These are phyloP conservation scores for Sutorius australiensis DNA, from an alignment of 768 basidiomycete species.

Conservation along the genomic window DNA sequence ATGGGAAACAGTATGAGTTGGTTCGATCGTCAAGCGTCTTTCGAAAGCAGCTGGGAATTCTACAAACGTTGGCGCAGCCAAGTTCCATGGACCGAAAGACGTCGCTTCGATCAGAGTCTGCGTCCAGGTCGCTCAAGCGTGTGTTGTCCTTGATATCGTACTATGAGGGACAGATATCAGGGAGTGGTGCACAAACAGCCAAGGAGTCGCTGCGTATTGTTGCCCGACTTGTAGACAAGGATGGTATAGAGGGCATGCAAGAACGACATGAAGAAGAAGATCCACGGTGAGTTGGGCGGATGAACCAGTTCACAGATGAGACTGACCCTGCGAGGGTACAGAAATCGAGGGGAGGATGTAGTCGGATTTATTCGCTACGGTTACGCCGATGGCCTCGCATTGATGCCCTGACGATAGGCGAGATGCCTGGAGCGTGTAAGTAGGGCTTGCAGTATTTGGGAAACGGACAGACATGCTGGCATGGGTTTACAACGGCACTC, in stretches of 20 bases:
- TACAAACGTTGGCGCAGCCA: constrained; percentile 37
- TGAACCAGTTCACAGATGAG: constrained; percentile 1
- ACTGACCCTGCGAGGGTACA: constrained; percentile 26
- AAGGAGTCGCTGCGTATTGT: constrained; percentile 54
- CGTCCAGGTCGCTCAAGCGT: constrained; percentile 38
- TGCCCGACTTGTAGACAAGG: constrained; percentile 56
- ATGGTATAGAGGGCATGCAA: constrained; percentile 48
- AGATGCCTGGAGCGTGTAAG: constrained; percentile 12
- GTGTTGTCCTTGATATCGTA: constrained; percentile 45
- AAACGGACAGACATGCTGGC: constrained; percentile 5
- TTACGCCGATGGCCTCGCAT: constrained; percentile 49
- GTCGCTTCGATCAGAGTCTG: constrained; percentile 31
- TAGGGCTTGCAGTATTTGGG: constrained; percentile 29
- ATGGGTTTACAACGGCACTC: constrained; percentile 24
- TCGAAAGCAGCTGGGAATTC: constrained; percentile 43
- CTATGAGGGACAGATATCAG: constrained; percentile 51
- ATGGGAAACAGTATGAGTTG: constrained; percentile 53
- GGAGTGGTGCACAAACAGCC: constrained; percentile 44
- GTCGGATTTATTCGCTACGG: constrained; percentile 55
- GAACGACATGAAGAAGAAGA: constrained; percentile 33
- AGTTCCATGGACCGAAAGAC: constrained; percentile 26
- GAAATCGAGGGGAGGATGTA: constrained; percentile 44
- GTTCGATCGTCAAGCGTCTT: constrained; percentile 51
- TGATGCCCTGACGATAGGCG: constrained; percentile 43
- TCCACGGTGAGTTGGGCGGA: constrained; percentile 42